These are phyloP conservation scores for Gossypium rotundifolium DNA, from an alignment of 345 rosid genomes.

Conservation along the genomic window DNA sequence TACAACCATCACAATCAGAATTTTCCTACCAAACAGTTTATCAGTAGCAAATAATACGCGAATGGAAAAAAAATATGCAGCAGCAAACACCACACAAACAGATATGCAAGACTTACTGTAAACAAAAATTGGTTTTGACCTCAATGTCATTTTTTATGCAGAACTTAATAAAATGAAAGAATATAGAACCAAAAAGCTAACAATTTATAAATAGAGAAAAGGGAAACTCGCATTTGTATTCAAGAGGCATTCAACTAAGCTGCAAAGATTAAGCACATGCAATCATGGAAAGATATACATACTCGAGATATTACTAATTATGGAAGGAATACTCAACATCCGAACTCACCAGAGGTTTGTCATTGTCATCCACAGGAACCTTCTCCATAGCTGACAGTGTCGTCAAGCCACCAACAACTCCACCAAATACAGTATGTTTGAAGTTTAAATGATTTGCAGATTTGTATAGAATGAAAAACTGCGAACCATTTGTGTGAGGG, in stretches of 20 bases:
- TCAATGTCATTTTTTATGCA: neutral
- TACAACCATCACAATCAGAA: neutral
- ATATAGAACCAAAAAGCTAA: neutral
- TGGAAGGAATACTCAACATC: neutral
- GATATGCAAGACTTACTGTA: neutral
- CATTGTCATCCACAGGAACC: slow-evolving; percentile 78
- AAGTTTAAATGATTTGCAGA: slow-evolving; percentile 93
- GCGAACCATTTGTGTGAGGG: slow-evolving; percentile 95
- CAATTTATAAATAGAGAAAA: neutral
- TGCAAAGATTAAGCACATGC: neutral
- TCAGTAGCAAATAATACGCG: neutral
- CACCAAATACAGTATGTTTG: slow-evolving; percentile 92
- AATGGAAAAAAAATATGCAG: neutral
- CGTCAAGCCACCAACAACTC: slow-evolving; percentile 85
- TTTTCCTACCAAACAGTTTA: neutral
- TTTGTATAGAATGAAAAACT: slow-evolving; percentile 92
- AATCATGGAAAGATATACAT: neutral
- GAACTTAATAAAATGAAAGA: neutral
- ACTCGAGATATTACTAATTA: neutral
- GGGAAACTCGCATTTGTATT: neutral
- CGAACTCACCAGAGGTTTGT: slow-evolving; percentile 70
- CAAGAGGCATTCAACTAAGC: neutral
- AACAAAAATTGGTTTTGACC: neutral
- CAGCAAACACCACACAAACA: neutral
- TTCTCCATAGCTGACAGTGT: slow-evolving; percentile 84